Evolutionary conservation across 2,329 filamentous ascomycete genomes (phyloP), one percentile per base, ranked within the genome.

Genomic region (Aspergillus pseudoglaucus): DNA sequence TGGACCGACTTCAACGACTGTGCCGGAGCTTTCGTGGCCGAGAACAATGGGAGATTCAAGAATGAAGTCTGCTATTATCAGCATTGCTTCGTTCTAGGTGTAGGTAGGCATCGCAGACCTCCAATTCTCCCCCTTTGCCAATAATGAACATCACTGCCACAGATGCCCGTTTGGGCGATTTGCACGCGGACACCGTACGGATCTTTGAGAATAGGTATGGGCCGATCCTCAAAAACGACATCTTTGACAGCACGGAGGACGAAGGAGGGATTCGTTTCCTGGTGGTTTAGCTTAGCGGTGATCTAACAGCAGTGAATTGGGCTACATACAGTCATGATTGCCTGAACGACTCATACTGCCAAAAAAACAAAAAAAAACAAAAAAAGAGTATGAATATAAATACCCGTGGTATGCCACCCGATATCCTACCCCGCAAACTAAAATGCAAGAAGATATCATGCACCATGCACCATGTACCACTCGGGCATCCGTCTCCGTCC

Each of bases 131-230:
- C 77, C 42, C 71, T 52, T 38, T 64, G 57, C 57, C 62, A 68
- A 32, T 70, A 73, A 55, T 74, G 66, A 10, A 75, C 68, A 50
- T 76, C 73, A 42, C 66, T 71, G 22, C 74, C 74, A 47, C 75
- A 77, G 32, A 77, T 75, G 23, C 75, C 67, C 1, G 72, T 76
- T 53, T 74, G 70, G 43, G 69, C 63, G 39, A 77, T 62, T 25
- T 71, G 69, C 0, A 77, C 65, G 12, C 69, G 64, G 0, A 77
- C 72, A 48, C 76, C 71, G 46, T 55, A 56, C 7, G 60, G 57
- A n/a, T 57, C 58, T 5, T 53, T 46, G 9, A 77, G 65, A 6
- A 55, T 50, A 0, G 74, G 74, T 3, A 72, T 58, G 1, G 67
- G 59, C 0, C 72, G 67, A 48, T 75, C 60, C 55, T 77, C 72